Evolutionary conservation across 164 flowering plant genomes (phyloP), one percentile per base, ranked within the genome.

Genomic region (Stephania yunnanensis): DNA sequence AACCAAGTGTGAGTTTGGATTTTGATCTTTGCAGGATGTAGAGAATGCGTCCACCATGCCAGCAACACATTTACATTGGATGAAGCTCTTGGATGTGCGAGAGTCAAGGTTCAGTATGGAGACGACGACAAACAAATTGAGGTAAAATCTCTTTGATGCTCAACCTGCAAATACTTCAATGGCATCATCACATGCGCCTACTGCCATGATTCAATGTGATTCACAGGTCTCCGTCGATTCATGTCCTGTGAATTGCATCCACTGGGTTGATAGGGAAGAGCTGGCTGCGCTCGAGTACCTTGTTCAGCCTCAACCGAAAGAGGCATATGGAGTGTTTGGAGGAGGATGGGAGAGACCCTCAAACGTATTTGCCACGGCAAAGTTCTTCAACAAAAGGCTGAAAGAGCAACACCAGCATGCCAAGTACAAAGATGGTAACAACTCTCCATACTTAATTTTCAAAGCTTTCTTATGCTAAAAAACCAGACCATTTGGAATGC

Each of bases 181-280:
- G 19, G 42, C 42, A 36, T 36, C 25, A 36, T 36, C 42, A 36
- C 42, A 36, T 36, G 42, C 42, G 4, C 3, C 3, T 36, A 36
- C 42, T 36, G 4, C 4, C 3, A 36, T 4, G 42, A 36, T 36
- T 36, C 42, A 36, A 13, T 70, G 72, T 17, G 25, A 7, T 65
- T 48, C 69, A 58, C 86, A 87, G 90, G 89, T 85, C 3, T 77
- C 92, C 2, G 87, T 90, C 9, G 94, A 89, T 30, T 90, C 91
- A 20, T 90, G 91, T 73, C 94, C 94, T n/a, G 89, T 89, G 81
- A 89, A 87, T 80, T 89, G 91, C 85, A 90, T 87, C 25, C 87
- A 90, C 75, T 86, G 92, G 92, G 92, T 90, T 66, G 88, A 89
- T 5, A 80, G 73, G 61, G 89, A 89, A 80, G 92, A 89, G 52